Evolutionary conservation across 768 basidiomycete species (phyloP), one percentile per base, ranked within the genome.

Genomic region (Leccinum subgranulosum): DNA sequence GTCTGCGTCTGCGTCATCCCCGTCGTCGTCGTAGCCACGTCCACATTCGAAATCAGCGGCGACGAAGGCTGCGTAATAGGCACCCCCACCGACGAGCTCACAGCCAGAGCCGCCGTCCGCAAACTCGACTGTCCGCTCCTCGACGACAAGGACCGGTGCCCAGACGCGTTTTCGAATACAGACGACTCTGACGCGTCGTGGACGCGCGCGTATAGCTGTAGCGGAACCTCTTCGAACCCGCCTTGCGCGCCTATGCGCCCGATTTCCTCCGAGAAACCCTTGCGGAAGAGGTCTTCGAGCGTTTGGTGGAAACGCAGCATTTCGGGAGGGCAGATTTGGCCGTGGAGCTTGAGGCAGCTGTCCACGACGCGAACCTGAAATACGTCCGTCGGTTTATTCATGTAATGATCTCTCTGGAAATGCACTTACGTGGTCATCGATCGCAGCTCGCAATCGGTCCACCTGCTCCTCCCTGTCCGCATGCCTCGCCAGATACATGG

Each of bases 291-390:
- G 59, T 82, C 86, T 69, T 91, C 87, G 47, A 98, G 78, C 0
- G 92, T 93, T 58, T 88, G 86, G 68, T 98, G 95, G 81, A 98
- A 98, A 5, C 86, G 82, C n/a, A 88, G 75, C 81, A 97, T 96
- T 69, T 94, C 93, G 12, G 84, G 81, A 0, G 91, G 84, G 68
- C 93, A 94, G 29, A 96, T 74, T 47, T 84, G 80, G 2, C 85
- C 86, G 68, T 98, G 94, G 6, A 98, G 79, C 63, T 83, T 84
- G 53, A 98, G 79, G 67, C 92, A 94, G 53, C 82, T 84, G 60
- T 94, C 89, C 50, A 98, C 89, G 50, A 88, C 83, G 47, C 86
- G 84, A 33, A 89, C 85, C 85, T 93, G 63, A 41, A 46, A 27
- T 43, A 46, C n/a, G 45, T 56, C 29, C 41, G 53, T 49, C 28